Base-by-base conservation (phyloP, 176 grass and related monocot genomes). In the Chloris gayana region DNA sequence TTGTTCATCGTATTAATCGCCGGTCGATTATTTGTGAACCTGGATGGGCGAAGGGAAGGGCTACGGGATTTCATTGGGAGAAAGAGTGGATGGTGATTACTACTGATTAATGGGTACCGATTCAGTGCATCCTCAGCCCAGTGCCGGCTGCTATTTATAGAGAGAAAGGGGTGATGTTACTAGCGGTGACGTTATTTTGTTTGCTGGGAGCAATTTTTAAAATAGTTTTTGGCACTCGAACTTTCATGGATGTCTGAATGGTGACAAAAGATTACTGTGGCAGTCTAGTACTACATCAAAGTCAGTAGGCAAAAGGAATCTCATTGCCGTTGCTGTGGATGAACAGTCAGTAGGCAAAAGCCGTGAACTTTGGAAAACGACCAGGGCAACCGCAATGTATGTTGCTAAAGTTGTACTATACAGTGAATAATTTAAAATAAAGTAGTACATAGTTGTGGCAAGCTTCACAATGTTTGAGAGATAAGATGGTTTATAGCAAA, bases 261-360 rank as follows among this genome's bases (percentile, higher is more conserved):
- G 64, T 34, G 32, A 53, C 45, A 78, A 51, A 51, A 67, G 44
- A 14, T 76, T 38, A 46, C 30, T 7, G 19, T 17, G 8, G 74
- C 27, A 25, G n/a, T 66, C 62, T 66, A 66, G 47, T 67, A 49
- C 46, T 13, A 10, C 64, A 53, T 67, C 33, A 27, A 56, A 21
- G 46, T 10, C 32, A 39, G 54, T 64, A 80, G 77, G 69, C 56
- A 80, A 47, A 64, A 7, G 62, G 63, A 29, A 80, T 68, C 77
- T 69, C 32, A 42, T 42, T 42, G 41, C 41, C 41, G 9, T 42
- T 11, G 8, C 41, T 42, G 41, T 42, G 7, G 41, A 42, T 42
- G 8, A 42, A 42, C 7, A 42, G 41, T 1, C 41, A 42, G 8
- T 42, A 42, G 41, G 41, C 8, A 42, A 42, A 10, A 42, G 41